phyloP scores from a whole-genome alignment of 116 monocot species.

The Dioscorea cayenensis region DNA sequence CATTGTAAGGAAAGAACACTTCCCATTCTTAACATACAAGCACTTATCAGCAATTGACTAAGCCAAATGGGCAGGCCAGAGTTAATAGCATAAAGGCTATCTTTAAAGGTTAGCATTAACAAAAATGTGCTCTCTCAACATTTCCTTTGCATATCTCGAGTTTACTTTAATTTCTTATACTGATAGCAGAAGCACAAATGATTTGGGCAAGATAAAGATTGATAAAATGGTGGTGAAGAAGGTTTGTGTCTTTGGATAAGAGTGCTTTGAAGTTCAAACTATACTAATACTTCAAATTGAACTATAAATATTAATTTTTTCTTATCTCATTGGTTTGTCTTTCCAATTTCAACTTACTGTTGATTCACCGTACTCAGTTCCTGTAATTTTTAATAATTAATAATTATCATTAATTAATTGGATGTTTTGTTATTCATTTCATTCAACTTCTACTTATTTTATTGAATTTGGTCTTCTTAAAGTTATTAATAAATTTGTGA shows the following conservation, averaged over 20 bases:
- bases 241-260: constrained; percentile 20
- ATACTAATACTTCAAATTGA: background rate
- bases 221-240: constrained; percentile 89
- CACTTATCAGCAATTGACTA: constrained; percentile 85
- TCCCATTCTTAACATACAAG: too few species aligned
- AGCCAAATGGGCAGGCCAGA: constrained; percentile 85
- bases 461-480: too few species aligned
- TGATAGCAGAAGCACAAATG: constrained; percentile 64
- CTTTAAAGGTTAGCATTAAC: constrained; percentile 66
- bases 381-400: too few species aligned
- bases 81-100: constrained; percentile 77
- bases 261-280: background rate
- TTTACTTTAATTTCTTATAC: background rate
- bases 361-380: too few species aligned
- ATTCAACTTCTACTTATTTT: too few species aligned
- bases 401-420: too few species aligned
- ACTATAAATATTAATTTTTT: background rate
- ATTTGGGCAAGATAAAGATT: constrained; percentile 59
- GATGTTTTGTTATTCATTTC: too few species aligned
- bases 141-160: constrained; percentile 1
- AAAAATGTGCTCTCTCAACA: constrained; percentile 1
- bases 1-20: too few species aligned
- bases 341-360: background rate
- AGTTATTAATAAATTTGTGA: too few species aligned
- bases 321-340: background rate